phyloP scores from a whole-genome alignment of 2,329 filamentous ascomycete genomes.

The Cryphonectria japonica region DNA sequence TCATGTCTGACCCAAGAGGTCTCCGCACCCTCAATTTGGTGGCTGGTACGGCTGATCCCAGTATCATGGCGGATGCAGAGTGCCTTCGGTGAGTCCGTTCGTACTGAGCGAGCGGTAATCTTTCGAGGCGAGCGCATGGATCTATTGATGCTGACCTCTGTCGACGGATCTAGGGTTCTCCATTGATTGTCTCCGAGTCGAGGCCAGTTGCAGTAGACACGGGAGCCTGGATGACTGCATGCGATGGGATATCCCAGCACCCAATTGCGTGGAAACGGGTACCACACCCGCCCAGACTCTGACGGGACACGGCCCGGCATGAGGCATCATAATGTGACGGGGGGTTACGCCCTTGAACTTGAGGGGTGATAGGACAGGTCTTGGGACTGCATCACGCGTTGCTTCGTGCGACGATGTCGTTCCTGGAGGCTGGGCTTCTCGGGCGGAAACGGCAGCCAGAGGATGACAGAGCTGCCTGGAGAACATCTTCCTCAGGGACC shows the following conservation, averaged over 20 bases:
- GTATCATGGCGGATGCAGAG: neutral
- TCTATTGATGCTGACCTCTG: neutral
- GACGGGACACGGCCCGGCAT: neutral
- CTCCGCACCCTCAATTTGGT: neutral
- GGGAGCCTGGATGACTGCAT: neutral
- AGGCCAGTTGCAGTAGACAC: neutral
- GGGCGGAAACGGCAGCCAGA: neutral
- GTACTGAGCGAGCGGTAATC: neutral
- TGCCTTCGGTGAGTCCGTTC: slow-evolving; percentile 3
- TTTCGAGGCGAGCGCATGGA: neutral
- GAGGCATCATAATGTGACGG: neutral
- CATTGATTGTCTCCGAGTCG: neutral
- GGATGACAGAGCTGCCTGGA: neutral
- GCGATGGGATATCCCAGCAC: neutral
- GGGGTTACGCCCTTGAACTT: neutral
- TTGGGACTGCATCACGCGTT: neutral
- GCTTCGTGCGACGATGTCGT: neutral
- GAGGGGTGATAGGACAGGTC: neutral
- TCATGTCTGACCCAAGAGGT: neutral
- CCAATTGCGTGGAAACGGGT: slow-evolving; percentile 6
- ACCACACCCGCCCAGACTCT: neutral
- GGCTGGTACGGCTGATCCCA: neutral
- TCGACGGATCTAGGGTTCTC: neutral
- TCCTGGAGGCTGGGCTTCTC: neutral
- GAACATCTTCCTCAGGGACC: neutral